Conservation (phyloP, 768 basidiomycete species). For the Tylopilus felleus region DNA sequence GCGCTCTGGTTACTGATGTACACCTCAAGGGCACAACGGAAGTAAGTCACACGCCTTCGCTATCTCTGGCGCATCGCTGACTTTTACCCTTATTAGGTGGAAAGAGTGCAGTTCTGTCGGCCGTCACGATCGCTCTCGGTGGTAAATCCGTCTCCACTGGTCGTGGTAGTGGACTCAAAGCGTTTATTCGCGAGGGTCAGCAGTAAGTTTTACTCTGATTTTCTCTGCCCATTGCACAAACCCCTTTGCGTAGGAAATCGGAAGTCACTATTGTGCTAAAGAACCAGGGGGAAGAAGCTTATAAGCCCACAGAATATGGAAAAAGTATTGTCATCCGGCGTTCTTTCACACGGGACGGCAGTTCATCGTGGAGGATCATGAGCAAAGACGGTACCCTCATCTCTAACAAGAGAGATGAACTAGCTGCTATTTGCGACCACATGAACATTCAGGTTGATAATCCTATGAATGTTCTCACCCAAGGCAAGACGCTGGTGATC, state of each 20-base stretch:
- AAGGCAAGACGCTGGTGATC: constrained; percentile 44
- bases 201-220: constrained; percentile 41
- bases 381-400: constrained; percentile 60
- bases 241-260: constrained; percentile 36
- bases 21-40: constrained; percentile 75
- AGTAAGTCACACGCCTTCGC: constrained; percentile 51
- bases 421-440: constrained; percentile 86
- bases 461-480: constrained; percentile 91
- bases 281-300: constrained; percentile 91
- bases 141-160: constrained; percentile 93
- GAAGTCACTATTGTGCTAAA: constrained; percentile 80
- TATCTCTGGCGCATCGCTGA: not conserved
- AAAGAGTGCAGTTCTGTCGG: constrained; percentile 92
- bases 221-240: constrained; percentile 33
- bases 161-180: constrained; percentile 78
- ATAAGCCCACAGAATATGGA: constrained; percentile 79
- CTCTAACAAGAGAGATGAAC: constrained; percentile 77
- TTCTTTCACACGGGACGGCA: constrained; percentile 71
- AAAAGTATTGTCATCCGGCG: constrained; percentile 83
- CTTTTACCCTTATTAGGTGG: constrained; percentile 57
- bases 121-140: constrained; percentile 88
- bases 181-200: constrained; percentile 83
- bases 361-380: constrained; percentile 80
- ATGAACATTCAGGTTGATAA: constrained; percentile 98
- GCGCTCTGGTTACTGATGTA: not conserved